Evolutionary conservation across 371 early-diverging fungal species (phyloP).

Genomic region (Funneliformis caledonium): DNA sequence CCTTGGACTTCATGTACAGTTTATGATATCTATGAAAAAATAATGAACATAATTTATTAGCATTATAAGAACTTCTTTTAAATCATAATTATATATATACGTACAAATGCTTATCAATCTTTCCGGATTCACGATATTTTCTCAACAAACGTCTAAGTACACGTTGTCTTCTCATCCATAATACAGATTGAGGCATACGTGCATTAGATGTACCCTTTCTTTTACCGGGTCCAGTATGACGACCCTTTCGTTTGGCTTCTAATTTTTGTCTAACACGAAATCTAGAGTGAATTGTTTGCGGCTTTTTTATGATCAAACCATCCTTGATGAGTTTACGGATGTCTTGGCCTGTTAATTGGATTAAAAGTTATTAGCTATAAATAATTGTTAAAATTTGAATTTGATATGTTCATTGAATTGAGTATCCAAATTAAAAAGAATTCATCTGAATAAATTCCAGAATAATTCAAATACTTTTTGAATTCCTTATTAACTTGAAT

Average conservation of each 20-base stretch:
- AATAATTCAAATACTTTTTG: neutral
- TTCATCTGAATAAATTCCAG: neutral
- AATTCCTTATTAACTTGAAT: neutral
- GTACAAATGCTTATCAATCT: constrained; percentile 97
- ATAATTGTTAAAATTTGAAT: neutral
- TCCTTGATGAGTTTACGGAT: constrained; percentile 95
- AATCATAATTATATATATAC: constrained; percentile 24
- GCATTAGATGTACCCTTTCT: constrained; percentile 99
- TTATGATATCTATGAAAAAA: constrained; percentile 75
- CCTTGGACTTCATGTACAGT: constrained; percentile 99
- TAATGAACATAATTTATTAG: constrained; percentile 10
- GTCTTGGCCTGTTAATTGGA: constrained; percentile 74
- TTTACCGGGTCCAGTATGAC: constrained; percentile 99
- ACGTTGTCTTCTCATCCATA: constrained; percentile 99
- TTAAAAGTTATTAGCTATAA: neutral
- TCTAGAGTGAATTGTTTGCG: constrained; percentile 91
- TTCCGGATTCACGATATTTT: constrained; percentile 97
- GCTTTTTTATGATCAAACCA: constrained; percentile 98
- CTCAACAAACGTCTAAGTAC: constrained; percentile 96
- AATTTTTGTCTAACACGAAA: constrained; percentile 94
- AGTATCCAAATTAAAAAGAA: too few species aligned
- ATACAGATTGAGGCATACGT: constrained; percentile 94
- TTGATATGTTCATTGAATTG: neutral
- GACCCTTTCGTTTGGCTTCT: constrained; percentile 98
- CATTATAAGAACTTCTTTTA: neutral